Base-by-base conservation (phyloP, 257 asterid genomes). In the Perilla frutescens region DNA sequence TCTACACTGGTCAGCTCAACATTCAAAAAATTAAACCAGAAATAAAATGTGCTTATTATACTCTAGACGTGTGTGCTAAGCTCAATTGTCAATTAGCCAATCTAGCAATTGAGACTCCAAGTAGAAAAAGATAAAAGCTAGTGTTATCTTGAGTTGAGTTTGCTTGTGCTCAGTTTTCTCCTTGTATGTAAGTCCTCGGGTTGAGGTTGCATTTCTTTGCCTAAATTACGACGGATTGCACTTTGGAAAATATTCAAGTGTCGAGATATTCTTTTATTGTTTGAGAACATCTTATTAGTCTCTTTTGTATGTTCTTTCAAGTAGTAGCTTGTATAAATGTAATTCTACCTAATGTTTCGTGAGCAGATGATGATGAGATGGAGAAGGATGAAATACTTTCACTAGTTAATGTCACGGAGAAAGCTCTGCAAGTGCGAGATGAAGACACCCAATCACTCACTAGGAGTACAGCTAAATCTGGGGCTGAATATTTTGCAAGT, bases 401-500 rank as follows among this genome's bases (percentile, higher is more conserved):
- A 7, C 71, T 91, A 69, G 93, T 88, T 77, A 88, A 85, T 55
- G 61, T 83, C n/a, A 87, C 97, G 6, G 93, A 86, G 77, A 93
- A 88, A 84, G 94, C 98, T 50, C 76, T 93, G 71, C 89, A 79
- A 80, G 76, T 89, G 66, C 87, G 88, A 39, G 89, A 89, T 62
- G 84, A 81, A 32, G 79, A 76, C 72, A 60, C 83, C 8, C 81
- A 55, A 50, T 49, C 80, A 20, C 60, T 80, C 36, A 78, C 75
- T 15, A 81, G 74, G 63, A 75, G 83, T 76, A 73, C 53, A 58
- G 89, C 97, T 0, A 89, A 81, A 66, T 81, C 96, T 3, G 98
- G 97, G 57, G 98, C 97, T 7, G 98, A 93, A 78, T 93, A 58
- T 76, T 91, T 93, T 63, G 96, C 91, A 1, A 53, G 84, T 65